Evolutionary conservation across 345 rosid genomes (phyloP).

Genomic region (Garcia nutans): DNA sequence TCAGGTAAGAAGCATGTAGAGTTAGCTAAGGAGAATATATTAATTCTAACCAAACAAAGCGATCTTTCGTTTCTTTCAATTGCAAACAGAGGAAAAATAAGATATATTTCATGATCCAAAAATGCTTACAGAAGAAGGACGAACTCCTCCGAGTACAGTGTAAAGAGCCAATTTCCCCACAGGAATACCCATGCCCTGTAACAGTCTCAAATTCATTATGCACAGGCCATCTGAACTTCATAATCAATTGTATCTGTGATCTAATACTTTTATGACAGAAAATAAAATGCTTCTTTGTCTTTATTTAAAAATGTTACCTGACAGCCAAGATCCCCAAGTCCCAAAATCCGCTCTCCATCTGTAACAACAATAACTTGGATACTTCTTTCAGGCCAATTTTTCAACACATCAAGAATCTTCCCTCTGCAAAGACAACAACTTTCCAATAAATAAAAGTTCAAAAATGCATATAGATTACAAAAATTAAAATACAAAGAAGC

Average conservation of each 20-base stretch:
- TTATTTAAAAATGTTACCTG: constrained; percentile 8
- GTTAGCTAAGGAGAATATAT: not conserved
- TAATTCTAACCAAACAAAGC: not conserved
- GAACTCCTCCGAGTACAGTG: constrained; percentile 89
- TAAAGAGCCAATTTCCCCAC: constrained; percentile 80
- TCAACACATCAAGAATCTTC: constrained; percentile 24
- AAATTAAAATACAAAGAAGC: not conserved
- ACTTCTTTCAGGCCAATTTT: constrained; percentile 27
- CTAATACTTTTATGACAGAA: not conserved
- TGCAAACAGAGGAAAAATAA: no score
- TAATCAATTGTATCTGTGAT: not conserved
- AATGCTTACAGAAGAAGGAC: constrained; percentile 75
- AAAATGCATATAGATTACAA: not conserved
- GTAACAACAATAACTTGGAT: constrained; percentile 29
- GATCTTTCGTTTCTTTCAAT: no score
- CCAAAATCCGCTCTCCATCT: constrained; percentile 30
- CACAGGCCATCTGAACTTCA: not conserved
- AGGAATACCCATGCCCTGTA: constrained; percentile 93
- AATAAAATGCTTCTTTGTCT: not conserved
- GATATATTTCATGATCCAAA: not conserved
- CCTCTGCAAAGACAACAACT: constrained; percentile 14
- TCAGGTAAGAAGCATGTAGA: not conserved
- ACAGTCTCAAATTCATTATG: constrained; percentile 2
- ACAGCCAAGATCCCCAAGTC: constrained; percentile 31
- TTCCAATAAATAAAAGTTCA: not conserved